Percentiles rank a stretch among this genome's conserved stretches.
Conservation (phyloP, 2,329 filamentous ascomycete genomes). For the Pseudogymnoascus sp. region DNA sequence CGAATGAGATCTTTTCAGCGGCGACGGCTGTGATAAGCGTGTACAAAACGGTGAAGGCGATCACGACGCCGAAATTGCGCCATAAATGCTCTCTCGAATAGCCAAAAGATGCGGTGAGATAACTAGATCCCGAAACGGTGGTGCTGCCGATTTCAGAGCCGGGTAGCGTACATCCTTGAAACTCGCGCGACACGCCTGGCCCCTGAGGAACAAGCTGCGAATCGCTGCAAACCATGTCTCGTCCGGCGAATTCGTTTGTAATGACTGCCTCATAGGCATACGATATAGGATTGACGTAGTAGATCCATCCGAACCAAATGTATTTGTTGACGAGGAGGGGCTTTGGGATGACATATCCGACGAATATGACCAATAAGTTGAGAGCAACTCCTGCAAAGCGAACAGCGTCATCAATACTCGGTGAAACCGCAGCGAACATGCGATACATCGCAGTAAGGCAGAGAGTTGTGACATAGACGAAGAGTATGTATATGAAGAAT, state of each 20-base stretch:
- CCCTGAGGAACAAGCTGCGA: conserved; percentile 41
- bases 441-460: conserved; percentile 54
- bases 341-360: conserved; percentile 56
- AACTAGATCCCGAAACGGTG: conserved; percentile 46
- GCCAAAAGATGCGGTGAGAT: conserved; percentile 47
- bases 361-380: conserved; percentile 51
- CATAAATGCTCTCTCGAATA: conserved; percentile 53
- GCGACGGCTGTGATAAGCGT: conserved; percentile 50
- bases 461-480: conserved; percentile 45
- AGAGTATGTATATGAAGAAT: conserved; percentile 57
- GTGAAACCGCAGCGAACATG: conserved; percentile 47
- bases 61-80: conserved; percentile 56
- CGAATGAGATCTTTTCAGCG: conserved; percentile 66
- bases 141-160: conserved; percentile 47
- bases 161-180: conserved; percentile 55
- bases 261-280: conserved; percentile 64
- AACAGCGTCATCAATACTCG: conserved; percentile 51
- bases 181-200: conserved; percentile 25
- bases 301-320: conserved; percentile 47
- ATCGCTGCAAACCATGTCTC: conserved; percentile 45
- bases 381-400: conserved; percentile 48
- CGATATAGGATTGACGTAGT: conserved; percentile 59
- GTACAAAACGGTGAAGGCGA: conserved; percentile 56
- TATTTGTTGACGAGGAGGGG: conserved; percentile 21
- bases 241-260: conserved; percentile 61